Conservation (phyloP, 1,284 basidiomycete genomes). For the Ceratobasidium sp. region DNA sequence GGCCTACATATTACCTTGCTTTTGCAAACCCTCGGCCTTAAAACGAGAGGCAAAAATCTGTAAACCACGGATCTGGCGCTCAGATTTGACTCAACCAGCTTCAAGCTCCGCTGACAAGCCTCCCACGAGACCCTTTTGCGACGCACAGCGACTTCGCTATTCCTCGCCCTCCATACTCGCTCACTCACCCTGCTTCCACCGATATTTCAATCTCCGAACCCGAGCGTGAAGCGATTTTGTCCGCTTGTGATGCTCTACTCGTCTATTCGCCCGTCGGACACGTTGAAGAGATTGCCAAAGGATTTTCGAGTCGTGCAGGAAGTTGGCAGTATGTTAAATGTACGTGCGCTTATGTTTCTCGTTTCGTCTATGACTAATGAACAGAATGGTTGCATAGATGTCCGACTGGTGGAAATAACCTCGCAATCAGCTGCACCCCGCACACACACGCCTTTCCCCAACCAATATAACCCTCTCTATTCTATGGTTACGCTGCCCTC, state of each 20-base stretch:
- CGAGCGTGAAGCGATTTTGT: conserved; percentile 70
- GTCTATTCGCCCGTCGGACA: conserved; percentile 56
- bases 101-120: no score
- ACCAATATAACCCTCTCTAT: conserved; percentile 25
- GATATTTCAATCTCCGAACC: conserved; percentile 62
- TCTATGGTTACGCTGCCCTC: neutral
- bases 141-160: conserved; percentile 65
- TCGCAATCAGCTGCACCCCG: conserved; percentile 43
- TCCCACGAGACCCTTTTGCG: no score
- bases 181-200: conserved; percentile 60
- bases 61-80: no score
- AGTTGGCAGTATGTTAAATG: conserved; percentile 47
- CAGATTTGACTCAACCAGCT: no score
- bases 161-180: conserved; percentile 77
- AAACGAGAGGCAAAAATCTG: no score
- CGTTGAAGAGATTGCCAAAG: conserved; percentile 68
- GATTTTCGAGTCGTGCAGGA: conserved; percentile 65
- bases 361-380: neutral
- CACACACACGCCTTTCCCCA: conserved; percentile 34
- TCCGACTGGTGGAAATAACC: conserved; percentile 45
- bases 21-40: no score
- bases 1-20: no score
- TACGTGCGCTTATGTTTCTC: conserved; percentile 28
- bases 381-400: conserved; percentile 1
- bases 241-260: conserved; percentile 68